Evolutionary conservation across 257 asterid genomes (phyloP), one percentile per base, ranked within the genome.

Genomic region (Leonotis leonurus): DNA sequence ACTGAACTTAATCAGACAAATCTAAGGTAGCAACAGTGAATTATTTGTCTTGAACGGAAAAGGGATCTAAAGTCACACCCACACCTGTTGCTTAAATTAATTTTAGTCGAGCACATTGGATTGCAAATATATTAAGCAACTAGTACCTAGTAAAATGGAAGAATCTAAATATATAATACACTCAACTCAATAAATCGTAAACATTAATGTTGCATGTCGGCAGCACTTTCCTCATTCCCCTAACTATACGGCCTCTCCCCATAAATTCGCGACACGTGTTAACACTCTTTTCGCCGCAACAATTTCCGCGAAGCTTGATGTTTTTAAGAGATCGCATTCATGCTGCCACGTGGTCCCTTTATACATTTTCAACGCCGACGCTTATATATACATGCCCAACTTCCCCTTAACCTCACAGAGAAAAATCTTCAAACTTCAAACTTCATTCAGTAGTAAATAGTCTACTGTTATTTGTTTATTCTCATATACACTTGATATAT

Each of bases 171-270:
- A 13, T 12, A 11, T 12, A 11, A 39, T 30, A n/a, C 7, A 18
- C 1, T 17, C 0, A 44, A 17, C 8, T 8, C 2, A 46, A 46
- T 18, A 45, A 18, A 8, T 3, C 52, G n/a, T 45, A 45, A n/a
- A 14, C 21, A 45, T 39, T 67, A 59, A 70, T 67, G 61, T 27
- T 55, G 68, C 68, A 63, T 67, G 89, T 86, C 95, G 89, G 87
- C 83, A 24, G 26, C 87, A 72, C 78, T 75, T 43, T 56, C 74
- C 32, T 77, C 67, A 68, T 10, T 21, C 69, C 68, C 32, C 50
- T 14, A 62, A 21, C 18, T 13, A 26, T 70, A 69, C 68, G 56
- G 58, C 25, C 58, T 20, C 58, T 18, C 8, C 74, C 77, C 77
- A 65, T 60, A 68, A 46, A n/a, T 9, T n/a, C 41, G 27, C 40